Evolutionary conservation across 768 basidiomycete species (phyloP), one percentile per base, ranked within the genome.

Genomic region (Lentinula detonsa): DNA sequence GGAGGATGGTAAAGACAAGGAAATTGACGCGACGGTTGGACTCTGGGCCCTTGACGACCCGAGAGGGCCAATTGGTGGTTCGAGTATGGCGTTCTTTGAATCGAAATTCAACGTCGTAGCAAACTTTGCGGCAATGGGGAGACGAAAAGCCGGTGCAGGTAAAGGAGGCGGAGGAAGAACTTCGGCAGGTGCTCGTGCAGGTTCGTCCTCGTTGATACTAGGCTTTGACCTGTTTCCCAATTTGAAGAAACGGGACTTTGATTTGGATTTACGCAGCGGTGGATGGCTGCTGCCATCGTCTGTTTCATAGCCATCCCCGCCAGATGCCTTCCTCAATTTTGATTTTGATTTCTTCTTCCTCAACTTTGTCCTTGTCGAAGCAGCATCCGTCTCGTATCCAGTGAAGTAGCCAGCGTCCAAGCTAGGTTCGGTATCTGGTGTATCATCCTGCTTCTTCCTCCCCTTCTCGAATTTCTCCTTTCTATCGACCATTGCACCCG

Each of bases 101-200:
- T 60, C 18, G 18, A 58, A 34, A n/a, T 50, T 46, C 45, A 62
- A 46, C 39, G 75, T 74, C 1, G 76, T 79, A 10, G 77, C 81
- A 64, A 82, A 84, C 61, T 72, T 70, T 16, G 72, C 76, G 3
- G 81, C 81, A 59, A 82, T 82, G 23, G 81, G 81, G 21, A 81
- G 73, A 7, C 72, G 66, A 35, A 77, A 66, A 1, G 70, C 68
- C 13, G 70, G 72, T 56, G 48, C 45, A 28, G 59, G 59, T 42
- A 37, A 10, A 45, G 60, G 60, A 16, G 53, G 37, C 18, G 60
- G 60, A 23, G 60, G 39, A 23, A 39, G 35, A 54, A 31, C 9
- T 49, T 54, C 52, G 15, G 45, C 53, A 33, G 51, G 52, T 13
- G 18, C 13, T n/a, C 21, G 40, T 71, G 62, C 8, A 66, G 65